Percentiles rank a stretch among this genome's conserved stretches.
These are phyloP conservation scores for Ormosia semicastrata DNA, from an alignment of 306 rosid genomes.

Conservation along the genomic window DNA sequence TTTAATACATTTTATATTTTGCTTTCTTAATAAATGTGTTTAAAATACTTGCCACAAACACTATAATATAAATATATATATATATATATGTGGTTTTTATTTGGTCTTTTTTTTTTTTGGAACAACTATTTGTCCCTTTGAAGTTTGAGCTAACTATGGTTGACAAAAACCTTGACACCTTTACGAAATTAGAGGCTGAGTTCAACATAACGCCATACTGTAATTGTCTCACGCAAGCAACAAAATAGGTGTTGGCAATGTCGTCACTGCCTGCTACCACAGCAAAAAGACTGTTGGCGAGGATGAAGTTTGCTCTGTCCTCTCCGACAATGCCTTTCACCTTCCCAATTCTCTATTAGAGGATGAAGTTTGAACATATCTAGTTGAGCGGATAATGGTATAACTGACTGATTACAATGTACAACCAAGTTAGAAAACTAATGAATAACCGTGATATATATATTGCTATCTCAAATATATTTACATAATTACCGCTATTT, in stretches of 20 bases:
- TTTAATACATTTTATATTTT: too few species aligned
- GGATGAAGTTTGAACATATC: conserved; percentile 56
- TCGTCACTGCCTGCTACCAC: conserved; percentile 81
- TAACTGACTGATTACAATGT: too few species aligned
- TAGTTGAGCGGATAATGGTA: conserved; percentile 40
- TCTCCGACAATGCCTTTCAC: conserved; percentile 50
- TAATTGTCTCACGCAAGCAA: conserved; percentile 32
- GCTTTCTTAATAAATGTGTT: too few species aligned
- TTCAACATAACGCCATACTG: conserved; percentile 53
- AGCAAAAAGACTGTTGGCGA: conserved; percentile 41
- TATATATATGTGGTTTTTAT: too few species aligned
- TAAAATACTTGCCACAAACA: too few species aligned
- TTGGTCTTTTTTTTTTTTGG: too few species aligned
- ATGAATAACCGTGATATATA: too few species aligned
- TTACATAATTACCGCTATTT: conserved; percentile 47
- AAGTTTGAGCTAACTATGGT: too few species aligned
- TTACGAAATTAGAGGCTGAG: conserved; percentile 44
- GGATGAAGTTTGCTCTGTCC: conserved; percentile 46
- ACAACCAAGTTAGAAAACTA: too few species aligned
- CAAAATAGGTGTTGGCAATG: conserved; percentile 72
- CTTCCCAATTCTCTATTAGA: conserved; percentile 69
- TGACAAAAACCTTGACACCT: conserved; percentile 38
- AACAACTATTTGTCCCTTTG: too few species aligned
- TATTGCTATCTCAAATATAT: too few species aligned
- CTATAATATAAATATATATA: too few species aligned